phyloP scores from a whole-genome alignment of 2,329 filamentous ascomycete species.

The Epichloe uncinata region DNA sequence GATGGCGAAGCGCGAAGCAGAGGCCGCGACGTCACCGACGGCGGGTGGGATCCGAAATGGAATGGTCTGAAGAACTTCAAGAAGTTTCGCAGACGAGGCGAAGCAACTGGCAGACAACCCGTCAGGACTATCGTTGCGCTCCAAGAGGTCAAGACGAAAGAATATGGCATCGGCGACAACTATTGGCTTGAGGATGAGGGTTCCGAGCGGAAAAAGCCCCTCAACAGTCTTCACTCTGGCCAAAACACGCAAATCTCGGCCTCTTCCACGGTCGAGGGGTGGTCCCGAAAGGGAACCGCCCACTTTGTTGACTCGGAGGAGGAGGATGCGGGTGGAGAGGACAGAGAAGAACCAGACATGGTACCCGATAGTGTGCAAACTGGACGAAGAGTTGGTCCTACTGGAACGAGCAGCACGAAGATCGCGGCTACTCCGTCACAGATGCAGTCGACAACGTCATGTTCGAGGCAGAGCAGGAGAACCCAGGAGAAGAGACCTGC shows the following conservation, averaged over 20 bases:
- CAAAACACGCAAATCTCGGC: not conserved
- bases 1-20: constrained; percentile 15
- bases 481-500: constrained; percentile 22
- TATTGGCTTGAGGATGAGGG: constrained; percentile 55
- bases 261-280: not conserved
- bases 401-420: constrained; percentile 13
- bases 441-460: constrained; percentile 16
- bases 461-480: constrained; percentile 10
- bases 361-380: constrained; percentile 1
- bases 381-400: constrained; percentile 5
- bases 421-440: constrained; percentile 16
- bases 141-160: constrained; percentile 57
- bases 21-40: constrained; percentile 38
- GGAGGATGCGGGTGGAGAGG: constrained; percentile 16
- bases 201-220: constrained; percentile 16
- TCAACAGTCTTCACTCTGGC: not conserved
- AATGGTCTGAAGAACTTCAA: constrained; percentile 96
- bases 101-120: constrained; percentile 26
- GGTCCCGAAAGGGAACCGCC: constrained; percentile 10
- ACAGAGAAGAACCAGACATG: not conserved
- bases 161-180: constrained; percentile 60
- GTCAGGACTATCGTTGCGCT: constrained; percentile 53
- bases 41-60: constrained; percentile 77
- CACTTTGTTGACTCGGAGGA: constrained; percentile 20
- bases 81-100: constrained; percentile 55